These are phyloP conservation scores for Sporothrix pseudoabietina DNA, from an alignment of 2,329 filamentous ascomycete species.

Conservation along the genomic window DNA sequence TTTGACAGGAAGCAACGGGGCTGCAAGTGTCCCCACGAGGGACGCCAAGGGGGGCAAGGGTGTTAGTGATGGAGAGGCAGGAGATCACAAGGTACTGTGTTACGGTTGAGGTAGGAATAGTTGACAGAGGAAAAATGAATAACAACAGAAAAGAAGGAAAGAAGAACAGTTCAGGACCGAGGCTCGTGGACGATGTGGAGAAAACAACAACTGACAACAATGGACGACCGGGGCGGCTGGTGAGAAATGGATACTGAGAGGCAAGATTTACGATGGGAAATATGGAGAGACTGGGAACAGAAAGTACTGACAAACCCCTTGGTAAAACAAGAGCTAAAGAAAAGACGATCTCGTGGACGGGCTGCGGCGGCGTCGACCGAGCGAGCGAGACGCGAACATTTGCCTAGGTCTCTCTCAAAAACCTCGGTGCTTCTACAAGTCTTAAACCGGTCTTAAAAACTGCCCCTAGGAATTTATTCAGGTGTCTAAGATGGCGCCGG, in stretches of 20 bases:
- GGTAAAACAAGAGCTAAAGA: background rate
- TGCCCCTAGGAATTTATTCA: background rate
- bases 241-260: conserved; percentile 6
- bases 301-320: background rate
- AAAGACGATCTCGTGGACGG: conserved; percentile 9
- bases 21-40: background rate
- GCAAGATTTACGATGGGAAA: conserved; percentile 14
- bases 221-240: background rate
- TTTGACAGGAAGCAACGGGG: conserved; percentile 21
- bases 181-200: conserved; percentile 3
- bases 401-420: background rate
- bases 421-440: background rate
- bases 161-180: background rate
- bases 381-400: background rate
- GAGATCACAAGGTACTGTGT: background rate
- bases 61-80: conserved; percentile 21
- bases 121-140: background rate
- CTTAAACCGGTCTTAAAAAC: background rate
- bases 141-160: background rate
- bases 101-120: no score
- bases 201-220: background rate
- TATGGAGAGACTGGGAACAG: background rate
- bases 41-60: conserved; percentile 9
- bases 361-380: conserved; percentile 9
- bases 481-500: conserved; percentile 11